Conservation (phyloP, 2,329 filamentous ascomycete species). For the Colletotrichum plurivorum region DNA sequence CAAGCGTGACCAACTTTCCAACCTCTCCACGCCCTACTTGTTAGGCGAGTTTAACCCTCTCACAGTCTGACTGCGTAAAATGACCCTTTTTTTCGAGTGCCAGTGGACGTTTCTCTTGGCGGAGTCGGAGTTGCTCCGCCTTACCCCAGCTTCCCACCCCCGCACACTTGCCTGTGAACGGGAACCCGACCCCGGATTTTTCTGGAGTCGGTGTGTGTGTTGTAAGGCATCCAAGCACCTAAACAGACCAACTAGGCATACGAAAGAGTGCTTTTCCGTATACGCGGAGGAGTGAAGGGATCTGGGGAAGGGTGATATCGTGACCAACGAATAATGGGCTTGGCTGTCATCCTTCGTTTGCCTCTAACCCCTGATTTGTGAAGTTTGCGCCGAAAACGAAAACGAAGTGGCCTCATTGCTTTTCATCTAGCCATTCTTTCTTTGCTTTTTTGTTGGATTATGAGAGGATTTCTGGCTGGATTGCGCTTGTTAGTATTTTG, state of each 20-base stretch:
- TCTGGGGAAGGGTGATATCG: too few species aligned
- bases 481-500: not conserved
- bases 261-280: conserved; percentile 22
- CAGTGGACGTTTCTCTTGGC: not conserved
- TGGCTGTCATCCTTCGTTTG: not conserved
- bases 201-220: conserved; percentile 14
- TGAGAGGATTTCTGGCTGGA: not conserved
- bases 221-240: too few species aligned
- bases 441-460: too few species aligned
- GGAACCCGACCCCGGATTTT: conserved; percentile 28
- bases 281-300: too few species aligned
- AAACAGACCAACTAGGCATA: too few species aligned
- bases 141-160: conserved; percentile 25
- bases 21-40: too few species aligned
- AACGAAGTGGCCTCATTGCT: not conserved
- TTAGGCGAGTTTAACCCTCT: too few species aligned
- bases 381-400: conserved; percentile 10
- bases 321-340: not conserved
- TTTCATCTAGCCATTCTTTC: not conserved
- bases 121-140: conserved; percentile 30
- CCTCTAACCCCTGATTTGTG: not conserved
- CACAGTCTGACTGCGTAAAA: not conserved
- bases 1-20: too few species aligned
- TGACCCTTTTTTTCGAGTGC: not conserved
- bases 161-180: conserved; percentile 19